phyloP scores from a whole-genome alignment of 306 rosid genomes.

The Styphnolobium japonicum region DNA sequence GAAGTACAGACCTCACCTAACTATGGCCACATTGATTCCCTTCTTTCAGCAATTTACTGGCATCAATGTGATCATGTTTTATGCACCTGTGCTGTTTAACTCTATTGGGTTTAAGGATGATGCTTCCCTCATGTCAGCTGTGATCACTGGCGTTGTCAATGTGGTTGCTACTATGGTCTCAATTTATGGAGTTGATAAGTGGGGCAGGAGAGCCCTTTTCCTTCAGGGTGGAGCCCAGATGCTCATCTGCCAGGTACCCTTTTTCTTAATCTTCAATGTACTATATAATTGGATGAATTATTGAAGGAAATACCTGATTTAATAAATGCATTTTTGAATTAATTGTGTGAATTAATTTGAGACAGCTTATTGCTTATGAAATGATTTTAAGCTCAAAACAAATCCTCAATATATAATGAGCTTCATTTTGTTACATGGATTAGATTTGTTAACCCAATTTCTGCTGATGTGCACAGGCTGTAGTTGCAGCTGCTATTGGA shows the following conservation, averaged over 20 bases:
- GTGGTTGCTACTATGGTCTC: slow-evolving; percentile 69
- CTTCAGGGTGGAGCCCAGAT: slow-evolving; percentile 83
- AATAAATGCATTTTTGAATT: background rate
- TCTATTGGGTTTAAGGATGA: slow-evolving; percentile 70
- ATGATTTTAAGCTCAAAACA: background rate
- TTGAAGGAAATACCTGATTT: background rate
- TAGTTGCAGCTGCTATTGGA: slow-evolving; percentile 67
- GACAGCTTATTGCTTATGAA: background rate
- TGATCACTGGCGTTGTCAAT: slow-evolving; percentile 78
- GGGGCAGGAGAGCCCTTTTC: slow-evolving; percentile 90
- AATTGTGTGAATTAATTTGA: background rate
- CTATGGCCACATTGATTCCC: slow-evolving; percentile 69
- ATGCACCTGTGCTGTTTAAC: slow-evolving; percentile 74
- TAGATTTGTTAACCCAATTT: background rate
- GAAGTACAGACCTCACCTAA: slow-evolving; percentile 78
- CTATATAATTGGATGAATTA: background rate
- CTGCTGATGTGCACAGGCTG: slow-evolving; percentile 30
- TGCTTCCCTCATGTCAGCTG: slow-evolving; percentile 90
- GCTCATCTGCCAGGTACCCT: slow-evolving; percentile 78
- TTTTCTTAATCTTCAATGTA: background rate
- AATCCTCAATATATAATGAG: background rate
- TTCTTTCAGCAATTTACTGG: slow-evolving; percentile 90
- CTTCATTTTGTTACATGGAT: background rate
- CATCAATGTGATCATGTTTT: slow-evolving; percentile 90
- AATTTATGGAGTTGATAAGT: slow-evolving; percentile 79